Percentiles rank a stretch among this genome's conserved stretches.
These are phyloP conservation scores for Botryosphaeria agaves DNA, from an alignment of 2,329 filamentous ascomycete genomes.

Conservation along the genomic window DNA sequence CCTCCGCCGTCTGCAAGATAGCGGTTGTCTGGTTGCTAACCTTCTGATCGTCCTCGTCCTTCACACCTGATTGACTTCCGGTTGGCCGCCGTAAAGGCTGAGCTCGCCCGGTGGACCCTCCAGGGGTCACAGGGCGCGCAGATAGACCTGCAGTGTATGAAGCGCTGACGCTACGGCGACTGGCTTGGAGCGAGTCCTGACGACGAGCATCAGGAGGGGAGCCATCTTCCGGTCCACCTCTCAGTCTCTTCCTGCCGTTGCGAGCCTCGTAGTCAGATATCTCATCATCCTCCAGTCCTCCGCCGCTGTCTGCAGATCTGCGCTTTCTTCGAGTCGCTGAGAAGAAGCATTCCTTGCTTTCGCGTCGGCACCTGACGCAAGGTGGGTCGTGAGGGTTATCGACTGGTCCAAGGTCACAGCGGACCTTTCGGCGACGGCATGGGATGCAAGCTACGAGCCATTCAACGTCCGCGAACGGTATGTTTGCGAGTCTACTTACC, in stretches of 20 bases:
- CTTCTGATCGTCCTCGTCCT: conserved; percentile 35
- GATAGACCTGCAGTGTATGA: neutral
- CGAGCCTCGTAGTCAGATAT: conserved; percentile 47
- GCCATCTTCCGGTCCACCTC: conserved; percentile 28
- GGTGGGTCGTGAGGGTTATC: conserved; percentile 90
- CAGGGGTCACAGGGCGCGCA: conserved; percentile 41
- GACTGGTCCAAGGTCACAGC: conserved; percentile 50
- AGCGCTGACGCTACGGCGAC: neutral
- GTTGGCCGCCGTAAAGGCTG: conserved; percentile 49
- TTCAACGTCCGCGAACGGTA: neutral
- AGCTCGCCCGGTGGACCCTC: conserved; percentile 45
- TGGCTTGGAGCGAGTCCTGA: conserved; percentile 8
- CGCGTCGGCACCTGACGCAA: conserved; percentile 81
- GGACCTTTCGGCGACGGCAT: conserved; percentile 38
- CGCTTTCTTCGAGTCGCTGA: conserved; percentile 86
- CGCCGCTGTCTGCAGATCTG: conserved; percentile 41
- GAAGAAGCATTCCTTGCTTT: conserved; percentile 96
- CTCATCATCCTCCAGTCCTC: conserved; percentile 24
- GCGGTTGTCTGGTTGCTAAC: conserved; percentile 43
- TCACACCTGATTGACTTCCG: conserved; percentile 14
- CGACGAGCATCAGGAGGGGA: conserved; percentile 25
- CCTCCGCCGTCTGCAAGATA: conserved; percentile 43
- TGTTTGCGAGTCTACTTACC: conserved; percentile 1
- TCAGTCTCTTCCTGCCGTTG: conserved; percentile 54
- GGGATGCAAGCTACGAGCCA: conserved; percentile 29